Conservation (phyloP, 768 basidiomycete genomes). For the Suillus hirtellus region DNA sequence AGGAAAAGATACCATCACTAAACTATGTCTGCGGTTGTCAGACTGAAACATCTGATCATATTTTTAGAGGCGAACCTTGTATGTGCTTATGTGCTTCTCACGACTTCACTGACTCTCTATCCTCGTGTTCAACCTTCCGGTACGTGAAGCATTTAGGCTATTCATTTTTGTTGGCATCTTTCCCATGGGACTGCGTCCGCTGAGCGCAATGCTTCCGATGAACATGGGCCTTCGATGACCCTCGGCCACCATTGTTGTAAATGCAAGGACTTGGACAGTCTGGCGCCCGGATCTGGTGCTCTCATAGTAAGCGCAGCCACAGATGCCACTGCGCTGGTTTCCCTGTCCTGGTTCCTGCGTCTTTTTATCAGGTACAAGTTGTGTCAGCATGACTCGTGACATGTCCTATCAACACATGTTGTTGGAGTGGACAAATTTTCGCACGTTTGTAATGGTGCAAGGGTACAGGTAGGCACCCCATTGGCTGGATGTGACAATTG, state of each 20-base stretch:
- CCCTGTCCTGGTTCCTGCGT: not conserved
- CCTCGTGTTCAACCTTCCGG: not conserved
- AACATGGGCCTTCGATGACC: not conserved
- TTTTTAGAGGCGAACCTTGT: not conserved
- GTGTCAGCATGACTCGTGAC: not conserved
- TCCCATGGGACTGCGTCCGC: not conserved
- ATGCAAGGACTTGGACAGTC: not conserved
- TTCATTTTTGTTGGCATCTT: not conserved
- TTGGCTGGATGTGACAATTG: not conserved
- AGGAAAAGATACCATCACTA: not conserved
- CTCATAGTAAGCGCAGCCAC: not conserved
- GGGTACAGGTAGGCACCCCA: not conserved
- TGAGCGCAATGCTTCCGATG: not conserved
- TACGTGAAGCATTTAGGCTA: not conserved
- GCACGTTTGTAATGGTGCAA: not conserved
- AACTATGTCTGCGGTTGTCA: not conserved
- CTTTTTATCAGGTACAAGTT: not conserved
- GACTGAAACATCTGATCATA: not conserved
- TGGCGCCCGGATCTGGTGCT: constrained; percentile 1
- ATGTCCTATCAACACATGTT: not conserved
- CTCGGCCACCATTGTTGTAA: not conserved
- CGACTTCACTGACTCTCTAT: not conserved
- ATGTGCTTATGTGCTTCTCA: constrained; percentile 1
- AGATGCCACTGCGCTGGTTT: not conserved
- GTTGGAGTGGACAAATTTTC: not conserved